A percentile compares a stretch with the other conserved stretches of the same genome.
phyloP scores from a whole-genome alignment of 202 grass and related monocot genomes.

The Panicum hallii region DNA sequence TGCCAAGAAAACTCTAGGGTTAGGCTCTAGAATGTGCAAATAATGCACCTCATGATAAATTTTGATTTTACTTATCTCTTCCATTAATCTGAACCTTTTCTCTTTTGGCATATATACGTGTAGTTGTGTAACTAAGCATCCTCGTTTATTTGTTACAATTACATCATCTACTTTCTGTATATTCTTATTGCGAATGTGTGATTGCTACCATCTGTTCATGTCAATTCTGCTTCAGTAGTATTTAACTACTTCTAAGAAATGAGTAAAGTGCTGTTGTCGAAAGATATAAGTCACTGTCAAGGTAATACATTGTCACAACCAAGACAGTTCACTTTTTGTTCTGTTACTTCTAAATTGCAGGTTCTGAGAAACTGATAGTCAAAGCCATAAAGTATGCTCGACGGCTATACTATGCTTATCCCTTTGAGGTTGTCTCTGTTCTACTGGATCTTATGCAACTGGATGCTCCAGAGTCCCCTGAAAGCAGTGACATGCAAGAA shows the following conservation, averaged over 20 bases:
- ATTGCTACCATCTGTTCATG: no score
- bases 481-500: conserved; percentile 47
- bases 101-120: no score
- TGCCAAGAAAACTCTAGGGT: no score
- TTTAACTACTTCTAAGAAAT: neutral
- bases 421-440: conserved; percentile 69
- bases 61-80: neutral
- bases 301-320: neutral
- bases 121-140: neutral
- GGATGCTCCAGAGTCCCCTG: conserved; percentile 52
- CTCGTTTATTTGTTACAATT: conserved; percentile 13
- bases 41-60: neutral
- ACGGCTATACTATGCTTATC: conserved; percentile 70
- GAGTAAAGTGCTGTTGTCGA: neutral
- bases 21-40: no score
- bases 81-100: no score
- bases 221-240: neutral
- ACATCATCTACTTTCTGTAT: conserved; percentile 40
- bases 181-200: conserved; percentile 21
- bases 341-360: conserved; percentile 48
- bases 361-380: conserved; percentile 62
- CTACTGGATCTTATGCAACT: conserved; percentile 70
- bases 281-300: neutral
- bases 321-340: conserved; percentile 33
- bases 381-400: conserved; percentile 57